Evolutionary conservation across 306 rosid genomes (phyloP), one percentile per base, ranked within the genome.

Genomic region (Trichosanthes truncata): DNA sequence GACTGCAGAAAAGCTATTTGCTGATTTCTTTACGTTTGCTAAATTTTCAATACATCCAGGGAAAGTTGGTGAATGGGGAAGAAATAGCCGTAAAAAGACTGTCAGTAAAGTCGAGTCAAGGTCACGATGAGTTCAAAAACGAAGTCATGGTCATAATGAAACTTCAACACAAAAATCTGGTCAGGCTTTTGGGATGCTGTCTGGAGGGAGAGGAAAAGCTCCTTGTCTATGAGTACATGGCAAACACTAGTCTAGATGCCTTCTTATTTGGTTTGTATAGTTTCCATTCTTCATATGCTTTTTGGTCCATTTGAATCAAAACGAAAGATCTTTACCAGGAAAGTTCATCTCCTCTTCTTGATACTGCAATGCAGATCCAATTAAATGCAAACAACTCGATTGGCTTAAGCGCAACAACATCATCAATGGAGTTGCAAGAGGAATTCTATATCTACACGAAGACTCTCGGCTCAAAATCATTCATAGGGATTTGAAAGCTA

Each of bases 1-100:
- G 56, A 17, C 56, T 51, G 56, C 56, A 14, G 61, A 20, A 56
- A 56, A 40, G 45, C 73, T 17, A 35, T 65, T 65, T 15, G 49
- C 29, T 20, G 29, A 15, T 66, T 41, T 38, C 49, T 4, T 68
- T 41, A 52, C 10, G 33, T 68, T 40, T 68, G 13, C 78, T 49
- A 74, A 74, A n/a, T 29, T 48, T 49, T 46, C 2, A 74, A 49
- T 17, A 17, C 61, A 48, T 61, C 26, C 78, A 83, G 86, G 86
- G 86, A 21, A 80, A 76, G 73, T 49, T 83, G 40, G 23, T 15
- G 12, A 79, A 43, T 1, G 86, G 86, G 31, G 77, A 67, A 83
- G 86, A 84, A 80, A 85, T 87, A 51, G 94, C 85, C 12, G 94
- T 90, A n/a, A 88, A 90, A 81, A 79, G 88, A 81, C 92, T 88